Base-by-base conservation (phyloP, 2,329 filamentous ascomycete species). In the Coniella vitis region DNA sequence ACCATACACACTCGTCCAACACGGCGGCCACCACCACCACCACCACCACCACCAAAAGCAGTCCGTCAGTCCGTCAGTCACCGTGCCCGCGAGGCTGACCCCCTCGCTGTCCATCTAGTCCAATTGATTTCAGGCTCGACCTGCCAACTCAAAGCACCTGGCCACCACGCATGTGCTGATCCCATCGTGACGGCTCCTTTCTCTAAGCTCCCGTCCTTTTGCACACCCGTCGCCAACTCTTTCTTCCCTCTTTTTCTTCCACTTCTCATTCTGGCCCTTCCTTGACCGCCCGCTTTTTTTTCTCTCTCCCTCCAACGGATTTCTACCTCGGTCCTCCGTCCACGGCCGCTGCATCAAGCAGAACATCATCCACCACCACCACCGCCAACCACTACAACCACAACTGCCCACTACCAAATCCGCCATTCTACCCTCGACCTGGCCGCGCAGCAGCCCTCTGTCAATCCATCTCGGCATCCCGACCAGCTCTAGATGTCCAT, bases 231-330 rank as follows among this genome's bases (percentile, higher is more conserved):
- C 45, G 43, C 45, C 22, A 25, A 38, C 42, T 16, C 48, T 47
- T 38, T 40, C 31, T 29, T n/a, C 48, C 38, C n/a, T 38, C 38
- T 45, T 36, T 16, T 34, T 44, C 42, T 42, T 36, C 25, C 42
- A 25, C 41, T 40, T 38, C 46, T 38, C 46, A n/a, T 42, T 40
- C 16, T 25, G 25, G 31, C 34, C 19, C 34, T n/a, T 45, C 31
- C 46, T 48, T 42, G 46, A 42, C 47, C 38, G 41, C 47, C 47
- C 22, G 37, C 47, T 16, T 42, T 22, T 43, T 45, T 45, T 39
- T 25, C 38, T 16, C 38, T 21, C 38, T 22, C 10, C 38, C 35
- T 32, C 38, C 20, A 41, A 29, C 38, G 4, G 19, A n/a, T 25
- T 36, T 29, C 22, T 21, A 37, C 44, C 44, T 46, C 25, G 45